Conservation (phyloP, 1,284 basidiomycete genomes). For the Porogramme epimiltina region DNA sequence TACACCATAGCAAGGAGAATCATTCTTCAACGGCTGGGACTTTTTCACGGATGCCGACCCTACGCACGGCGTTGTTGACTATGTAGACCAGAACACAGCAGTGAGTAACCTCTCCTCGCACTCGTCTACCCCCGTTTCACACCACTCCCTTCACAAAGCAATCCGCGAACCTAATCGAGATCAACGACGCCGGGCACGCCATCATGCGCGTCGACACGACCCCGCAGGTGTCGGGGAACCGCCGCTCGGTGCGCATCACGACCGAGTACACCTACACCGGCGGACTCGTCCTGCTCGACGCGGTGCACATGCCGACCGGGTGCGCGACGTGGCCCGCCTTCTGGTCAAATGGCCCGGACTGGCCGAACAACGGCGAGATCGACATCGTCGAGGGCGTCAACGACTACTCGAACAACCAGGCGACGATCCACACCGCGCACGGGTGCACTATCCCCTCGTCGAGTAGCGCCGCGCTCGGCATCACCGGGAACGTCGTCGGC, state of each 20-base stretch:
- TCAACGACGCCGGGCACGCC: slow-evolving; percentile 72
- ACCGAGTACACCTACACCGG: slow-evolving; percentile 64
- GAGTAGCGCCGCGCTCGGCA: slow-evolving; percentile 49
- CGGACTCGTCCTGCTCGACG: slow-evolving; percentile 79
- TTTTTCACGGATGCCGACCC: slow-evolving; percentile 79
- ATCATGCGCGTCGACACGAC: slow-evolving; percentile 88
- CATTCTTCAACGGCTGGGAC: slow-evolving; percentile 82
- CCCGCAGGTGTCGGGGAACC: slow-evolving; percentile 59
- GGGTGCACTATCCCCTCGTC: slow-evolving; percentile 70
- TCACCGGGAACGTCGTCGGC: slow-evolving; percentile 62
- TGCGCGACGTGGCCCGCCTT: slow-evolving; percentile 84
- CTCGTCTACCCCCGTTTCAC: slow-evolving; percentile 2
- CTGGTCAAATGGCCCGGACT: slow-evolving; percentile 63
- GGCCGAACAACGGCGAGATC: slow-evolving; percentile 81
- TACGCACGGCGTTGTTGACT: slow-evolving; percentile 74
- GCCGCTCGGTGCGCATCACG: slow-evolving; percentile 79
- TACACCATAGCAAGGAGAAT: slow-evolving; percentile 51
- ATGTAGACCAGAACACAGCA: slow-evolving; percentile 56
- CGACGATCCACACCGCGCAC: slow-evolving; percentile 75
- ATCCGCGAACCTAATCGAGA: slow-evolving; percentile 49
- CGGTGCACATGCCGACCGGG: slow-evolving; percentile 87
- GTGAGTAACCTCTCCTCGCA: slow-evolving; percentile 40
- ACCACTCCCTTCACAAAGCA: slow-evolving; percentile 34
- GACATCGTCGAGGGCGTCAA: slow-evolving; percentile 87
- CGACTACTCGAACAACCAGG: slow-evolving; percentile 77